Evolutionary conservation across 768 basidiomycete genomes (phyloP).

Genomic region (Sporobolomyces roseus): DNA sequence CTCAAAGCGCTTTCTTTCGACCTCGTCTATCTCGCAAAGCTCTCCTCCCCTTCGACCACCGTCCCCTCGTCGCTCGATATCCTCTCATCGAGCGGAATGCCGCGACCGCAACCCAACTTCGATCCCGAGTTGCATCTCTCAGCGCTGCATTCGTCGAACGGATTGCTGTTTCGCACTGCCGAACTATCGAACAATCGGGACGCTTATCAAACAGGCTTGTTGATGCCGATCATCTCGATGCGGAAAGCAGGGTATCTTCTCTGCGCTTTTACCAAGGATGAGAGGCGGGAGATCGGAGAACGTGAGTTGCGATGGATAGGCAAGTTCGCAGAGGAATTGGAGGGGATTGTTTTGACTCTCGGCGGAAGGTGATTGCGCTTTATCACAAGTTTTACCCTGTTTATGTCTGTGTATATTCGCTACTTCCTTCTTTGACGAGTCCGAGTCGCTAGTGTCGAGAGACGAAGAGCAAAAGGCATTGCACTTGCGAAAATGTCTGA

Average conservation of each 20-base stretch:
- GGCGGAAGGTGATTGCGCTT: no score
- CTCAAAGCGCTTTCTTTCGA: constrained; percentile 8
- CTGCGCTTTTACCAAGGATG: constrained; percentile 1
- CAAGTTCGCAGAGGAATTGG: constrained; percentile 6
- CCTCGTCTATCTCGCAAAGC: no score
- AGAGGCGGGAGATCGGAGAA: neutral
- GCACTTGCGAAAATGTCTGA: no score
- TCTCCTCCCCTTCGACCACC: no score
- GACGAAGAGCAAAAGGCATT: no score
- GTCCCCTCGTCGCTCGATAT: no score
- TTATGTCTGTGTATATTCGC: no score
- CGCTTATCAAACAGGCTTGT: neutral
- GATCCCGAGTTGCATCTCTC: constrained; percentile 8
- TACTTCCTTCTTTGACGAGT: no score
- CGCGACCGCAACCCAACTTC: neutral
- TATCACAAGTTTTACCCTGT: no score
- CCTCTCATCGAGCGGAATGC: constrained; percentile 6
- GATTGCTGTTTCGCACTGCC: neutral
- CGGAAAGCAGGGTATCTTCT: constrained; percentile 1
- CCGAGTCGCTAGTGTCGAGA: no score
- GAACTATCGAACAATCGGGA: neutral
- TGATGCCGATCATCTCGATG: constrained; percentile 5
- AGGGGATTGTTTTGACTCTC: neutral
- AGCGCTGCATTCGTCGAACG: neutral
- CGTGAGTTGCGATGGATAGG: neutral